Conservation (phyloP, 2,329 filamentous ascomycete species). For the Pestalotiopsis sp. region DNA sequence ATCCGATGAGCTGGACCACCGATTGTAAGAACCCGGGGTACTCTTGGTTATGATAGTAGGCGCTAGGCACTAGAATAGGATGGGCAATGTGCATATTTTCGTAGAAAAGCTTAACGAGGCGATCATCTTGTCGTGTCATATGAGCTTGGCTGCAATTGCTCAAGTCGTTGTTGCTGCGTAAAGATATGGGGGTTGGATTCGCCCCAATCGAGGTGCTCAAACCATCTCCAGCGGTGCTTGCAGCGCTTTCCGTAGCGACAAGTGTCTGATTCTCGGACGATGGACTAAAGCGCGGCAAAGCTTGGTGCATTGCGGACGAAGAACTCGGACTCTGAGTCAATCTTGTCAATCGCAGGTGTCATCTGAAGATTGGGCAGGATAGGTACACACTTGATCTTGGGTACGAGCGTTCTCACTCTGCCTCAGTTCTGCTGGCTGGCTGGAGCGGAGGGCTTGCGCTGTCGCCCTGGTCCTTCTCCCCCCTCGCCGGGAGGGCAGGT, state of each 20-base stretch:
- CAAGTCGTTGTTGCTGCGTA: not conserved
- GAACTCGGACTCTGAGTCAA: not conserved
- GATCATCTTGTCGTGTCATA: not conserved
- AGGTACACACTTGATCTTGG: not conserved
- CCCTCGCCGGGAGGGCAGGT: slow-evolving; percentile 2
- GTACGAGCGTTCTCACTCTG: not conserved
- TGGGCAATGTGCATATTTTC: slow-evolving; percentile 4
- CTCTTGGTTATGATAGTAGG: not conserved
- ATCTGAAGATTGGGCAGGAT: not conserved
- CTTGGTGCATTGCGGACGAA: not conserved
- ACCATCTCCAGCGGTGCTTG: not conserved
- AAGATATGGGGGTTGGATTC: not conserved
- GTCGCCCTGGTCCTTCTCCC: not conserved
- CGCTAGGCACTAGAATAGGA: not conserved
- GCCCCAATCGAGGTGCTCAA: not conserved
- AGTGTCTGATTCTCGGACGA: not conserved
- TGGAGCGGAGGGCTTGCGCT: not conserved
- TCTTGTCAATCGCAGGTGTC: not conserved
- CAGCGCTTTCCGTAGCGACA: not conserved
- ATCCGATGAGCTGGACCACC: slow-evolving; percentile 3
- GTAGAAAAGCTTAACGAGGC: not conserved
- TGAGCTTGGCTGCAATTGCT: not conserved
- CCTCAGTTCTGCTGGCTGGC: not conserved
- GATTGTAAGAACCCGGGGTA: not conserved
- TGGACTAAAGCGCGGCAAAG: not conserved